Evolutionary conservation across 495 filamentous ascomycete genomes (phyloP).

Genomic region (Xylaria flabelliformis): DNA sequence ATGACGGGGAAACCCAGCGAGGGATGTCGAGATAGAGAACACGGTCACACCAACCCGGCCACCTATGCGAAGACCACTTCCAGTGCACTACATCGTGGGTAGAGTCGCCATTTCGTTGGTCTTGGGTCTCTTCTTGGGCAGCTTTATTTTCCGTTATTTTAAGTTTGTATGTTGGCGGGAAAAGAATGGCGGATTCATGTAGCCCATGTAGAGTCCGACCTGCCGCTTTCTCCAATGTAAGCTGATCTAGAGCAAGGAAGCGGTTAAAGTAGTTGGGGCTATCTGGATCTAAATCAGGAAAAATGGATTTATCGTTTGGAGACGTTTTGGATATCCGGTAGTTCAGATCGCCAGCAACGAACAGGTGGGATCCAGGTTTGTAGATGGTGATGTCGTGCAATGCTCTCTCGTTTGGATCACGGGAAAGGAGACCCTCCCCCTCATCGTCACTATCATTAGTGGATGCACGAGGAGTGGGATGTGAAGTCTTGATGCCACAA

Average conservation of each 20-base stretch:
- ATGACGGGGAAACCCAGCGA: constrained; percentile 42
- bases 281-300: constrained; percentile 64
- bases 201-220: constrained; percentile 77
- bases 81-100: constrained; percentile 58
- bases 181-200: constrained; percentile 72
- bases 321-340: constrained; percentile 76
- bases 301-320: constrained; percentile 62
- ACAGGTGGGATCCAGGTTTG: constrained; percentile 74
- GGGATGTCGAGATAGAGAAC: constrained; percentile 78
- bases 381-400: constrained; percentile 65
- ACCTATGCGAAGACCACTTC: constrained; percentile 79
- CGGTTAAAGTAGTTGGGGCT: constrained; percentile 52
- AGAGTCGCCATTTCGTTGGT: constrained; percentile 33
- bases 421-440: constrained; percentile 26
- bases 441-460: constrained; percentile 33
- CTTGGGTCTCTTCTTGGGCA: constrained; percentile 39
- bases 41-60: constrained; percentile 94
- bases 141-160: constrained; percentile 50
- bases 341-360: constrained; percentile 91
- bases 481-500: constrained; percentile 29
- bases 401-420: constrained; percentile 27
- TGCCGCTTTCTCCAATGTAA: constrained; percentile 68
- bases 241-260: constrained; percentile 78
- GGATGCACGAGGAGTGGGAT: constrained; percentile 22
- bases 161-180: constrained; percentile 95